Conservation (phyloP, 1,284 basidiomycete species). For the Apiotrichum mycotoxinovorans region DNA sequence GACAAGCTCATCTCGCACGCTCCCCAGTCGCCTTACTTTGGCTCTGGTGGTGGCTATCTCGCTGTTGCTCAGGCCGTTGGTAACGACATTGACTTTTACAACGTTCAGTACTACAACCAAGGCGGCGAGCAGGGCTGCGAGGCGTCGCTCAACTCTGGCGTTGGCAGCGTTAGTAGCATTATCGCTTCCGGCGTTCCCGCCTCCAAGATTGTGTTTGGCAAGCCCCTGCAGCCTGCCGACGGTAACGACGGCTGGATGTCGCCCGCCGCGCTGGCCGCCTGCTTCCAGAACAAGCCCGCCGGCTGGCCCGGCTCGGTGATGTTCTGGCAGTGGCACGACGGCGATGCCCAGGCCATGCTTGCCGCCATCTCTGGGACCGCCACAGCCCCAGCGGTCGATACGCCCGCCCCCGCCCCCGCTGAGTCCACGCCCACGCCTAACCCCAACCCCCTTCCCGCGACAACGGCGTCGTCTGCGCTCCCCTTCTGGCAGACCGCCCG, state of each 20-base stretch:
- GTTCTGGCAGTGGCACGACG: conserved; percentile 48
- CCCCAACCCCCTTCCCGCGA: background rate
- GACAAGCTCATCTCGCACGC: conserved; percentile 43
- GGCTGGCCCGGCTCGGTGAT: conserved; percentile 49
- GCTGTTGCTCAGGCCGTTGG: conserved; percentile 37
- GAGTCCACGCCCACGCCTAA: background rate
- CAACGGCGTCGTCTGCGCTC: background rate
- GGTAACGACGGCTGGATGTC: conserved; percentile 2
- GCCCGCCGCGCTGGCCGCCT: conserved; percentile 1
- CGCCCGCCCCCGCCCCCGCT: background rate
- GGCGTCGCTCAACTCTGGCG: conserved; percentile 7
- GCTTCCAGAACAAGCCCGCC: conserved; percentile 13
- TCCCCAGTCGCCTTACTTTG: conserved; percentile 23
- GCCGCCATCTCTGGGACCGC: background rate
- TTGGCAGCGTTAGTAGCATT: conserved; percentile 37
- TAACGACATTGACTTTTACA: conserved; percentile 39
- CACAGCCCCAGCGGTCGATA: background rate
- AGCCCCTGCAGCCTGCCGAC: conserved; percentile 27
- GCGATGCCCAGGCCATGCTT: background rate
- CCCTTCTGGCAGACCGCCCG: background rate
- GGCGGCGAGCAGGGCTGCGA: conserved; percentile 17
- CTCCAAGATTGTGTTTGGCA: conserved; percentile 48
- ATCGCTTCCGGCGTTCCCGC: conserved; percentile 26
- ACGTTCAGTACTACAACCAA: conserved; percentile 52
- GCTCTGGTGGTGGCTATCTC: conserved; percentile 34